Evolutionary conservation across 1,139 yeast genomes (phyloP).

Genomic region (Saccharomyces pastorianus): DNA sequence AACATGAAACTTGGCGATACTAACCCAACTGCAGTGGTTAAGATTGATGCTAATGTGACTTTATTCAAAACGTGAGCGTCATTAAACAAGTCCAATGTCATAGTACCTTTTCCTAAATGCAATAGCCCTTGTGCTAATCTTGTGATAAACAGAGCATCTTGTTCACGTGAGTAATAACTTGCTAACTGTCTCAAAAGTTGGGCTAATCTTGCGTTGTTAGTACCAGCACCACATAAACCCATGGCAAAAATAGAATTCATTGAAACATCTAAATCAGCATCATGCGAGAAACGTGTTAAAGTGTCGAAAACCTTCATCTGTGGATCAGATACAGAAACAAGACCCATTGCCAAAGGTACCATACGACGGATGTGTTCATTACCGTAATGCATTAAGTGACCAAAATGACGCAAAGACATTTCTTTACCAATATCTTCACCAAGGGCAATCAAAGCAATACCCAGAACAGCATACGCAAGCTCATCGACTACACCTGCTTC

Average conservation of each 20-base stretch:
- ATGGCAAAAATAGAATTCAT: slow-evolving; percentile 90
- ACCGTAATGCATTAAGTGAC: slow-evolving; percentile 97
- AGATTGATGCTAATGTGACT: slow-evolving; percentile 80
- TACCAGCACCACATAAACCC: slow-evolving; percentile 98
- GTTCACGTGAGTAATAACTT: slow-evolving; percentile 81
- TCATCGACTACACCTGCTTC: slow-evolving; percentile 42
- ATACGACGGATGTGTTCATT: slow-evolving; percentile 86
- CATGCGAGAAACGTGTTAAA: slow-evolving; percentile 91
- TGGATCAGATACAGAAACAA: slow-evolving; percentile 87
- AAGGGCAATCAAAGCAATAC: slow-evolving; percentile 90
- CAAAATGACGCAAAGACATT: slow-evolving; percentile 94
- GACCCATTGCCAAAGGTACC: slow-evolving; percentile 96
- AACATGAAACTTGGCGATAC: slow-evolving; percentile 66
- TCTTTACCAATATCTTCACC: slow-evolving; percentile 98
- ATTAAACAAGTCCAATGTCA: slow-evolving; percentile 80
- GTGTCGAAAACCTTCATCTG: slow-evolving; percentile 97
- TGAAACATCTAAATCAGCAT: slow-evolving; percentile 89
- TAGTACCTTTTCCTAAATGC: slow-evolving; percentile 89
- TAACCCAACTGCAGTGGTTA: slow-evolving; percentile 81
- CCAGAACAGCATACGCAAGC: slow-evolving; percentile 83
- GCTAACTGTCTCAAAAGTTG: slow-evolving; percentile 93
- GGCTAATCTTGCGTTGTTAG: slow-evolving; percentile 95
- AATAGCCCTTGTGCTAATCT: slow-evolving; percentile 92
- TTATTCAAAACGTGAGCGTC: slow-evolving; percentile 85
- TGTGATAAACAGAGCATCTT: slow-evolving; percentile 86